These are phyloP conservation scores for Berkeleyomyces rouxiae DNA, from an alignment of 2,329 filamentous ascomycete genomes.

Conservation along the genomic window DNA sequence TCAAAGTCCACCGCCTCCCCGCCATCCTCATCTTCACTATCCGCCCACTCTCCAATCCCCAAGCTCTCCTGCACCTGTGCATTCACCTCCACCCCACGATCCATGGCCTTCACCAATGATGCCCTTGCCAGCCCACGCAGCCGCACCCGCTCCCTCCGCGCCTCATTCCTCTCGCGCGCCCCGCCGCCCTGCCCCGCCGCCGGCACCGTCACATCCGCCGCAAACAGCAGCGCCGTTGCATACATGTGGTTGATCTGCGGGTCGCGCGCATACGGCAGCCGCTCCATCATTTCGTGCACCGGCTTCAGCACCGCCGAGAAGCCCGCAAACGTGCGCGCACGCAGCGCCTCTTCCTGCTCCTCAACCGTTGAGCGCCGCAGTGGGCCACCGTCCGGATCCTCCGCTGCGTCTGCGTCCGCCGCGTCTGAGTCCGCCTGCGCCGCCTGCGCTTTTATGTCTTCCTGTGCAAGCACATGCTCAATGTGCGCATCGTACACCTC, in stretches of 20 bases:
- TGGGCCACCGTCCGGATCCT: background rate
- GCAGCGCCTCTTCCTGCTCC: background rate
- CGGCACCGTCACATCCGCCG: constrained; percentile 48
- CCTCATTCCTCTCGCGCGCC: constrained; percentile 15
- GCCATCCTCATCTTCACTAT: background rate
- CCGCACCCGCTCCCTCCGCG: constrained; percentile 13
- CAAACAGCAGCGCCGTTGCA: constrained; percentile 58
- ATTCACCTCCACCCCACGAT: constrained; percentile 21
- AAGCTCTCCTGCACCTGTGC: constrained; percentile 20
- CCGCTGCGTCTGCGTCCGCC: background rate
- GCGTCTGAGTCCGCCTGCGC: background rate
- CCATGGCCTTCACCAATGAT: constrained; percentile 24
- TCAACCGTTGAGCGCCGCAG: too few relatives aligned
- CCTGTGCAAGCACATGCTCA: constrained; percentile 31
- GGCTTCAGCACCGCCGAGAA: constrained; percentile 47
- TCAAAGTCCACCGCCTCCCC: too few relatives aligned
- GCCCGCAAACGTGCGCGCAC: constrained; percentile 33
- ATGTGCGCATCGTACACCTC: constrained; percentile 63
- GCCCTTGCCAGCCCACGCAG: constrained; percentile 23
- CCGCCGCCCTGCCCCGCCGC: constrained; percentile 17
- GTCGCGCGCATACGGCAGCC: constrained; percentile 53
- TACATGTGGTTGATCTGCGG: constrained; percentile 50
- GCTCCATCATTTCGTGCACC: constrained; percentile 55
- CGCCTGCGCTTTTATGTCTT: constrained; percentile 6
- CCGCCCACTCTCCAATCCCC: constrained; percentile 9